A percentile compares a stretch with the other conserved stretches of the same genome.
These are phyloP conservation scores for Colletotrichum aenigma DNA, from an alignment of 2,329 filamentous ascomycete genomes.

Conservation along the genomic window DNA sequence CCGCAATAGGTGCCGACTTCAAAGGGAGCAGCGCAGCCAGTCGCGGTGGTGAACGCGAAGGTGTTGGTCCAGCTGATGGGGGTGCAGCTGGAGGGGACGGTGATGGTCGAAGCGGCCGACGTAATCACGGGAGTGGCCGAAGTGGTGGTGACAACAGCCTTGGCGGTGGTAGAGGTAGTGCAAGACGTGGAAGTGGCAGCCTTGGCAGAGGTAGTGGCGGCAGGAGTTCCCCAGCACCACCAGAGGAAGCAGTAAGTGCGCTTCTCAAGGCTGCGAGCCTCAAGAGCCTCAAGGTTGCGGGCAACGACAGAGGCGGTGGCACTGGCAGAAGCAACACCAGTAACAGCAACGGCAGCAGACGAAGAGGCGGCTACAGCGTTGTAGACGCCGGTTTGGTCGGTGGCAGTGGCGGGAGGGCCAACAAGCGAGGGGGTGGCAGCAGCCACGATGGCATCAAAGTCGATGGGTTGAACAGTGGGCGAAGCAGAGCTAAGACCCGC, in stretches of 20 bases:
- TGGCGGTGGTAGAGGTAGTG: neutral
- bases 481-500: constrained; percentile 3
- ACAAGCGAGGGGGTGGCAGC: neutral
- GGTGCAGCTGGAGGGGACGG: neutral
- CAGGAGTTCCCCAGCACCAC: neutral
- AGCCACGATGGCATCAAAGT: neutral
- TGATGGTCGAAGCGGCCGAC: neutral
- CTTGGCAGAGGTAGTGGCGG: neutral
- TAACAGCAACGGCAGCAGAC: neutral
- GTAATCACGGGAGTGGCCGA: neutral
- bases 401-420: neutral
- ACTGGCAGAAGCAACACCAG: constrained; percentile 2
- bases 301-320: neutral
- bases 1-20: constrained; percentile 15
- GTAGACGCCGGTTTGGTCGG: constrained; percentile 2
- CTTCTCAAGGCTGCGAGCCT: neutral
- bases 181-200: neutral
- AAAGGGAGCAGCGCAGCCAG: neutral
- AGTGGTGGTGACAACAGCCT: neutral
- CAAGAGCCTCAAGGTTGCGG: neutral
- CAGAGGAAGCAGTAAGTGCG: neutral
- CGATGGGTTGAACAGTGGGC: neutral
- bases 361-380: neutral
- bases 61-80: constrained; percentile 14
- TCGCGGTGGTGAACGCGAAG: neutral